A percentile compares a stretch with the other conserved stretches of the same genome.
Evolutionary conservation across 2,329 filamentous ascomycete genomes (phyloP).

Genomic region (Fusarium napiforme): DNA sequence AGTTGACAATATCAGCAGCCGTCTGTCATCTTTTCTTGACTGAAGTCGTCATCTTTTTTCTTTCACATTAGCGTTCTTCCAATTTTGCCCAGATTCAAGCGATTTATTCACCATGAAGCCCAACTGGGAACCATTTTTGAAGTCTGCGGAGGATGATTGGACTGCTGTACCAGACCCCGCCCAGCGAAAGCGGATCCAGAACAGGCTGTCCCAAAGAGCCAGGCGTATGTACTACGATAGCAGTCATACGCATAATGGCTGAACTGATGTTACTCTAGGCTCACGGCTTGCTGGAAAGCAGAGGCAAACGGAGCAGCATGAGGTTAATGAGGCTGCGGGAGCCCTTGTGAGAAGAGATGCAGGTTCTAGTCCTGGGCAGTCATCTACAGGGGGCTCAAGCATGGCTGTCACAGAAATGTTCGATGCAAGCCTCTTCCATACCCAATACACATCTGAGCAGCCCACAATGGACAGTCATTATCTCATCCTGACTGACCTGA

Average conservation of each 20-base stretch:
- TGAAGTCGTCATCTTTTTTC: neutral
- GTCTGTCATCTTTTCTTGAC: neutral
- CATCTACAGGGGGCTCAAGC: neutral
- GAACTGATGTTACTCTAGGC: neutral
- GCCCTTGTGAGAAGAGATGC: neutral
- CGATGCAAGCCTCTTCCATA: neutral
- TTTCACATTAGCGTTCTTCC: no score
- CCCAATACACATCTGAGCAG: neutral
- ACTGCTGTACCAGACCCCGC: conserved; percentile 11
- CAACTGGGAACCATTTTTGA: conserved; percentile 14
- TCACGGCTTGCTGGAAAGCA: neutral
- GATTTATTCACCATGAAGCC: neutral
- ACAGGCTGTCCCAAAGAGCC: conserved; percentile 30
- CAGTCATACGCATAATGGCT: rapidly evolving
- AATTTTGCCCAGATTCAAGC: no score
- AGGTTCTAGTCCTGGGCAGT: rapidly evolving
- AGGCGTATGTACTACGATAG: neutral
- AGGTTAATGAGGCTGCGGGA: rapidly evolving
- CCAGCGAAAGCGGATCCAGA: conserved; percentile 32
- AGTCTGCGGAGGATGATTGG: conserved; percentile 24
- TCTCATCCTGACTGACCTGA: conserved; percentile 7
- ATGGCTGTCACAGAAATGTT: neutral
- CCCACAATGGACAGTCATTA: neutral
- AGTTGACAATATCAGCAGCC: neutral
- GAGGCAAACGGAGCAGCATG: neutral